Evolutionary conservation across 768 basidiomycete genomes (phyloP), one percentile per base, ranked within the genome.

Genomic region (Ramaria sp.): DNA sequence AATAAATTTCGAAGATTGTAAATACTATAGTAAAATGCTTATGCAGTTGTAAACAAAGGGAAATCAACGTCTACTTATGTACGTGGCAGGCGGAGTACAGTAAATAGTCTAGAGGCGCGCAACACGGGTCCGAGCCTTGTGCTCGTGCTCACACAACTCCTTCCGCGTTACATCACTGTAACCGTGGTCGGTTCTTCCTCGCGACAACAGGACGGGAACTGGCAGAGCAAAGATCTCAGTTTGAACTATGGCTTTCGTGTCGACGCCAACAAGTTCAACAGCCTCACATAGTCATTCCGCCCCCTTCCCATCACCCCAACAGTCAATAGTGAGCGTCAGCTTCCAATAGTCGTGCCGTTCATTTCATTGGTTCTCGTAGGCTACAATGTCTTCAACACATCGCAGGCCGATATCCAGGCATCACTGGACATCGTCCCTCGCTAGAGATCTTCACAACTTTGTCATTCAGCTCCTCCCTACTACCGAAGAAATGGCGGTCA

Each of bases 401-500:
- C 53, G 53, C 28, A 43, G 53, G 4, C 42, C 42, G 9, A 30
- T 44, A 25, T 55, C 42, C 18, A 43, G 53, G 20, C 53, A 55
- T 32, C 27, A 34, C 10, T 55, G 53, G 53, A 55, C 53, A 16
- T 30, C 53, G 25, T 48, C 42, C 18, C 32, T 55, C 18, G 34
- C 53, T 30, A 44, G 44, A 15, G 53, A 57, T 18, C 57, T 57
- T 20, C 52, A 57, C 34, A 68, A 93, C 70, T 96, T 94, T 68
- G 91, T 95, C 56, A 78, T 94, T 59, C 92, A 93, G 68, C 78
- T 94, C 48, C 77, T 96, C 16, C 93, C 93, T 3, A 91, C 91
- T 2, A 68, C 79, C 38, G 91, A 94, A 65, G 93, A 96, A 71
- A 79, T 95, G 70, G 78, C 83, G 39, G 83, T 94, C 64, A 99